Percentiles rank a stretch among this genome's conserved stretches.
phyloP scores from a whole-genome alignment of 2,329 filamentous ascomycete species.

The Pseudogymnoascus sp. region DNA sequence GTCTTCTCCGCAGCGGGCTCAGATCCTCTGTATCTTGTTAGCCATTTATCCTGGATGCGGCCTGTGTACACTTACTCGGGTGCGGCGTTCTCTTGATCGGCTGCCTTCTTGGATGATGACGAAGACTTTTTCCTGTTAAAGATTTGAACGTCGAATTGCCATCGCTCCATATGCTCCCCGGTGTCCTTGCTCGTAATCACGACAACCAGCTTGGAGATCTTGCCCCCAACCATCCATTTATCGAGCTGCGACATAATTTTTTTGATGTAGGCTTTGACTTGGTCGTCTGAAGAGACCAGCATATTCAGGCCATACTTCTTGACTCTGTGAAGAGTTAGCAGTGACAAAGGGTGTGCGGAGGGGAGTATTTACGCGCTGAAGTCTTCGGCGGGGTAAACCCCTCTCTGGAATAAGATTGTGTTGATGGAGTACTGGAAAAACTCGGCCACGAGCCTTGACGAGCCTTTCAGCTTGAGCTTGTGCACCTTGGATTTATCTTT shows the following conservation, averaged over 20 bases:
- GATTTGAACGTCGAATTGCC: constrained; percentile 85
- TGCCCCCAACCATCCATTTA: constrained; percentile 94
- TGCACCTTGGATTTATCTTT: constrained; percentile 82
- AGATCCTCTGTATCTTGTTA: constrained; percentile 15
- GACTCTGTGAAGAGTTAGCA: constrained; percentile 44
- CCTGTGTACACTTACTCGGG: constrained; percentile 38
- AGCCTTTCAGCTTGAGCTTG: constrained; percentile 83
- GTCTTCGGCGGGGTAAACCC: constrained; percentile 86
- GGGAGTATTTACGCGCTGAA: constrained; percentile 67
- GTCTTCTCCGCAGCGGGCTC: constrained; percentile 60
- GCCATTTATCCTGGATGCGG: background rate
- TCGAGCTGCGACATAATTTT: constrained; percentile 98
- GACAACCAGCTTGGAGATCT: constrained; percentile 94
- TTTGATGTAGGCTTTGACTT: constrained; percentile 98
- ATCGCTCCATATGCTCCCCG: constrained; percentile 89
- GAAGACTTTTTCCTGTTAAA: constrained; percentile 39
- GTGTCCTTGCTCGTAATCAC: constrained; percentile 97
- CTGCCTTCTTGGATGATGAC: constrained; percentile 41
- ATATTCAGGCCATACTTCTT: constrained; percentile 96
- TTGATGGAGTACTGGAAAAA: constrained; percentile 99
- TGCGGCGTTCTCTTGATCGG: constrained; percentile 64
- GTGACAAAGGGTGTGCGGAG: background rate
- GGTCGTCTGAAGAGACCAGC: constrained; percentile 84
- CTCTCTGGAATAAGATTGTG: constrained; percentile 89
- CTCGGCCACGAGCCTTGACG: constrained; percentile 83